Evolutionary conservation across 257 asterid genomes (phyloP).

Genomic region (Solanum tarapatanum): DNA sequence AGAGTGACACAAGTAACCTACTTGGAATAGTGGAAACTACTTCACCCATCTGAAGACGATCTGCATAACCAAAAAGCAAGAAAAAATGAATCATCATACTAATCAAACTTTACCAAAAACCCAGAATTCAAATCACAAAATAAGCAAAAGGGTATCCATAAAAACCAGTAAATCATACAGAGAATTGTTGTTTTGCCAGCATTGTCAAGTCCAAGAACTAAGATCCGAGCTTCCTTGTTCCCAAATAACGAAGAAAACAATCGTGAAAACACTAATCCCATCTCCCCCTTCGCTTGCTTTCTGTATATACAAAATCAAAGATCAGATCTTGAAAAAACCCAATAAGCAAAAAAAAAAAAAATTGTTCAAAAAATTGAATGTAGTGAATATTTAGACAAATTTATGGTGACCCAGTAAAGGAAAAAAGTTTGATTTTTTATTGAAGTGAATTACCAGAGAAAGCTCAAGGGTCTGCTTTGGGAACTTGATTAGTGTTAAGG

Average conservation of each 20-base stretch:
- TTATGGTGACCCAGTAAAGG: neutral
- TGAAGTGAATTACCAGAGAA: neutral
- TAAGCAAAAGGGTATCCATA: neutral
- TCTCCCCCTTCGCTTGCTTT: conserved; percentile 39
- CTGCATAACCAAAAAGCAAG: conserved; percentile 20
- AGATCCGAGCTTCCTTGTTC: conserved; percentile 94
- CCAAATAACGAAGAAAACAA: conserved; percentile 83
- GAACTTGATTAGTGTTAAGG: neutral
- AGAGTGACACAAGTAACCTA: conserved; percentile 17
- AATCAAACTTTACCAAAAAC: neutral
- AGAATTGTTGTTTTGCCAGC: conserved; percentile 97
- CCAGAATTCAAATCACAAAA: neutral
- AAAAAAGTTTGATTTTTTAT: neutral
- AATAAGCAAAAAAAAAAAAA: neutral
- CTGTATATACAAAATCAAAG: neutral
- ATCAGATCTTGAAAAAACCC: neutral
- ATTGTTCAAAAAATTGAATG: neutral
- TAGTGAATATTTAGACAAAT: neutral
- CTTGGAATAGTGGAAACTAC: conserved; percentile 97
- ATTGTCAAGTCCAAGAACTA: conserved; percentile 92
- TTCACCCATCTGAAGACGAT: conserved; percentile 98
- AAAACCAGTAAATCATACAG: conserved; percentile 18
- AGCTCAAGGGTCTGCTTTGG: neutral
- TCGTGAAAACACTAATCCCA: conserved; percentile 82
- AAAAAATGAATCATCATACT: neutral